Conservation (phyloP, 192 early-diverging fungal genomes). For the Phycomyces blakesleeanus region DNA sequence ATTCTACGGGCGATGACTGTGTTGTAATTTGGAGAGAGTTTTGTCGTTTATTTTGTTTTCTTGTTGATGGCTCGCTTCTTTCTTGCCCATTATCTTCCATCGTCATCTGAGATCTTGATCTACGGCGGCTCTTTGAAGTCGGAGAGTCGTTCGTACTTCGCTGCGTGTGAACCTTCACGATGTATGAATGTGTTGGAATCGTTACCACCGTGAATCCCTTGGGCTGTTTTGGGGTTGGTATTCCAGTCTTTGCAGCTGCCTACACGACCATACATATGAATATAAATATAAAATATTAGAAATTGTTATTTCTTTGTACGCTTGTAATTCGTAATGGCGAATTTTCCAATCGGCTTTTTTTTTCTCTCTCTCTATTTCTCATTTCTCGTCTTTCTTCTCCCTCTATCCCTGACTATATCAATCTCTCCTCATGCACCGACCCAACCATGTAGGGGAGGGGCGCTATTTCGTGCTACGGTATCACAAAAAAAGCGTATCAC, state of each 20-base stretch:
- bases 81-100: not conserved
- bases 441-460: not conserved
- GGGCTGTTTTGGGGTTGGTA: not conserved
- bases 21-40: not conserved
- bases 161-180: conserved; percentile 14
- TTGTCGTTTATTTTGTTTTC: not conserved
- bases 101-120: conserved; percentile 8
- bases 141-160: not conserved
- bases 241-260: not conserved
- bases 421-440: not conserved
- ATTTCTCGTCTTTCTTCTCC: not conserved
- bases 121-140: not conserved
- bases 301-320: too few species aligned
- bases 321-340: too few species aligned
- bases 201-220: conserved; percentile 7
- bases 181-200: conserved; percentile 9
- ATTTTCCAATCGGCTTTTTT: not conserved
- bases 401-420: not conserved
- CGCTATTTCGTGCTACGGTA: conserved; percentile 2
- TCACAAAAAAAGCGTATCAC: conserved; percentile 1
- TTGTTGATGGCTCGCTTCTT: not conserved
- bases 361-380: not conserved
- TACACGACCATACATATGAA: too few species aligned
- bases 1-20: not conserved
- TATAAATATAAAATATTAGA: too few species aligned